These are phyloP conservation scores for Actinomortierella wolfii DNA, from an alignment of 371 early-diverging fungal genomes.

Conservation along the genomic window DNA sequence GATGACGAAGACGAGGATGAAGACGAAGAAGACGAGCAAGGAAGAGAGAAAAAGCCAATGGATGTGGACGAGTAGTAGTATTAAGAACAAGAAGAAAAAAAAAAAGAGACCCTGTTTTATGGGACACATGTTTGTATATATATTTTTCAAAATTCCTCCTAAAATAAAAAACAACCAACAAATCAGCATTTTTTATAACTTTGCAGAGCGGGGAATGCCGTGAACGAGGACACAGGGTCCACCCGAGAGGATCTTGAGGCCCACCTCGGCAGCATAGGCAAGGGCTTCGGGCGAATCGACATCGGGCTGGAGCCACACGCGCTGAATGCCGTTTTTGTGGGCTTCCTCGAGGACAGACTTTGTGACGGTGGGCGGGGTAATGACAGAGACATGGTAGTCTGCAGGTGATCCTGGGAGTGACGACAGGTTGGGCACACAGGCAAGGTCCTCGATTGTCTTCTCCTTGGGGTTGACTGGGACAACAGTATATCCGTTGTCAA, in stretches of 20 bases:
- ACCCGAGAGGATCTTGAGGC: slow-evolving; percentile 64
- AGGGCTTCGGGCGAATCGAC: slow-evolving; percentile 63
- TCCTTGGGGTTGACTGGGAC: slow-evolving; percentile 45
- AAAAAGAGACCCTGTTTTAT: neutral
- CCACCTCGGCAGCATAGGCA: slow-evolving; percentile 55
- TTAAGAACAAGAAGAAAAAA: slow-evolving; percentile 1
- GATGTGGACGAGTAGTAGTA: too few relatives aligned
- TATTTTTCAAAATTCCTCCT: too few relatives aligned
- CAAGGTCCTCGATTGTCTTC: slow-evolving; percentile 25
- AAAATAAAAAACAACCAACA: too few relatives aligned
- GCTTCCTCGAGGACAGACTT: slow-evolving; percentile 65
- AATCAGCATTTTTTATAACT: slow-evolving; percentile 21
- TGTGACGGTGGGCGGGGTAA: slow-evolving; percentile 82
- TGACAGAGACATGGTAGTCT: slow-evolving; percentile 63
- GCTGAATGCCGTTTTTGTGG: slow-evolving; percentile 60
- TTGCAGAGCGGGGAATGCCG: slow-evolving; percentile 43
- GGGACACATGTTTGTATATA: neutral
- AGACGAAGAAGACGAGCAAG: slow-evolving; percentile 6
- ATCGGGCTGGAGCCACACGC: slow-evolving; percentile 87
- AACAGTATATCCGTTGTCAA: slow-evolving; percentile 37
- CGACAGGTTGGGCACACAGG: slow-evolving; percentile 24
- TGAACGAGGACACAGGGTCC: slow-evolving; percentile 79
- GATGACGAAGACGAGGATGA: slow-evolving; percentile 27
- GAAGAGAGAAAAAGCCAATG: neutral
- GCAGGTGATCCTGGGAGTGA: slow-evolving; percentile 26